Evolutionary conservation across 164 flowering plant genomes (phyloP).

Genomic region (Macadamia tetraphylla): DNA sequence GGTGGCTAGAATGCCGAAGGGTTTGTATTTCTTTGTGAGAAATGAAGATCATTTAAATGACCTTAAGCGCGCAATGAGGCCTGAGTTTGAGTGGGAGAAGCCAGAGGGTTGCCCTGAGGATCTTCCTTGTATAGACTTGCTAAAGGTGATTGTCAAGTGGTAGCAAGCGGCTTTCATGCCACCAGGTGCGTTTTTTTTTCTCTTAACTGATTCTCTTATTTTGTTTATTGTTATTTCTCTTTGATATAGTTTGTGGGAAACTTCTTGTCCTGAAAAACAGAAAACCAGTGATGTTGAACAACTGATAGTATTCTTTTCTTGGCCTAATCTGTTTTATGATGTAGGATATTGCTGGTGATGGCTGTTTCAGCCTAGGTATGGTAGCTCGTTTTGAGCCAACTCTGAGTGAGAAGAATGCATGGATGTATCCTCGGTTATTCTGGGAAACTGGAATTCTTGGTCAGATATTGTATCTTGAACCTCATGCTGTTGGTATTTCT

Average conservation of each 20-base stretch:
- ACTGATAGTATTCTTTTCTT: too few relatives aligned
- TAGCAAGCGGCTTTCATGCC: conserved; percentile 41
- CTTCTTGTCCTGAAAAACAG: too few relatives aligned
- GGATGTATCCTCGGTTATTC: conserved; percentile 93
- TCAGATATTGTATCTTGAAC: conserved; percentile 88
- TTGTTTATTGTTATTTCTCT: too few relatives aligned
- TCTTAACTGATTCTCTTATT: too few relatives aligned
- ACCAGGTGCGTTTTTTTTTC: conserved; percentile 52
- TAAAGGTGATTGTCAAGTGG: too few relatives aligned
- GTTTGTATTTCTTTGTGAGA: conserved; percentile 84
- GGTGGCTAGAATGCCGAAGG: conserved; percentile 63
- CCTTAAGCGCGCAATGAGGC: conserved; percentile 40
- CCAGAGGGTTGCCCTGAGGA: conserved; percentile 86
- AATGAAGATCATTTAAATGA: conserved; percentile 71
- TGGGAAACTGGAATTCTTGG: conserved; percentile 97
- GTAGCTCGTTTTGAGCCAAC: conserved; percentile 68
- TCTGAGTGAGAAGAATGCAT: conserved; percentile 42
- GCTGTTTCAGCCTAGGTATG: conserved; percentile 98
- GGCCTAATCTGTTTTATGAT: not conserved
- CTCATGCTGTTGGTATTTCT: conserved; percentile 90
- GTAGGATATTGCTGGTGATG: conserved; percentile 92
- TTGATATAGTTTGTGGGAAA: too few relatives aligned
- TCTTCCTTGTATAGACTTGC: conserved; percentile 36
- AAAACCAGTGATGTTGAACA: too few relatives aligned
- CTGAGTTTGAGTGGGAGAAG: conserved; percentile 75